Conservation (phyloP, 2,329 filamentous ascomycete species). For the Ceratocystis albifundus region DNA sequence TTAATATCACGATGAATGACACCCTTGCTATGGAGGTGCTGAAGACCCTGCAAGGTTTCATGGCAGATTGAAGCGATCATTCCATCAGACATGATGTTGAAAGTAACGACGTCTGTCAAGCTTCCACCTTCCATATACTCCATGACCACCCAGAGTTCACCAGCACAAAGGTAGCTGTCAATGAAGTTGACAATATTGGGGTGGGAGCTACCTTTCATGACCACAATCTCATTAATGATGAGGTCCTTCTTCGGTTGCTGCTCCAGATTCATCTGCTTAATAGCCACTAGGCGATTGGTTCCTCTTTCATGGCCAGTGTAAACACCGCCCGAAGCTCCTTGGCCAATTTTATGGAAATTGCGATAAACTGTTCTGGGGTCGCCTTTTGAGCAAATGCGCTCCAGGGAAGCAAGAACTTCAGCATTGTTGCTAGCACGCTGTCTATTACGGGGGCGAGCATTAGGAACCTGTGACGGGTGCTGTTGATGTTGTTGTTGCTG, state of each 20-base stretch:
- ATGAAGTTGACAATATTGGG: conserved; percentile 99
- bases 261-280: conserved; percentile 99
- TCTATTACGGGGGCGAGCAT: conserved; percentile 61
- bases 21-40: conserved; percentile 92
- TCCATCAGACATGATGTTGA: conserved; percentile 97
- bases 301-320: conserved; percentile 80
- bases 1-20: conserved; percentile 99
- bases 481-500: conserved; percentile 25
- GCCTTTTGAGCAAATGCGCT: conserved; percentile 78
- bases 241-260: conserved; percentile 98
- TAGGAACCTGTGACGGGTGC: conserved; percentile 33
- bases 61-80: conserved; percentile 94
- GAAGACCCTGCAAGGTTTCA: conserved; percentile 81
- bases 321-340: conserved; percentile 92
- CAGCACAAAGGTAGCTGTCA: conserved; percentile 81
- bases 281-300: conserved; percentile 80
- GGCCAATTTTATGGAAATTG: conserved; percentile 86
- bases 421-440: conserved; percentile 66
- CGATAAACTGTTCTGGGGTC: conserved; percentile 83
- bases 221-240: conserved; percentile 97
- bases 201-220: conserved; percentile 98
- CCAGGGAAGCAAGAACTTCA: conserved; percentile 72
- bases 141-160: conserved; percentile 98
- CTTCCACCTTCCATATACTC: conserved; percentile 99
- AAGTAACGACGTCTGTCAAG: conserved; percentile 94